Evolutionary conservation across 768 basidiomycete species (phyloP), one percentile per base, ranked within the genome.

Genomic region (Chalciporus piperatus): DNA sequence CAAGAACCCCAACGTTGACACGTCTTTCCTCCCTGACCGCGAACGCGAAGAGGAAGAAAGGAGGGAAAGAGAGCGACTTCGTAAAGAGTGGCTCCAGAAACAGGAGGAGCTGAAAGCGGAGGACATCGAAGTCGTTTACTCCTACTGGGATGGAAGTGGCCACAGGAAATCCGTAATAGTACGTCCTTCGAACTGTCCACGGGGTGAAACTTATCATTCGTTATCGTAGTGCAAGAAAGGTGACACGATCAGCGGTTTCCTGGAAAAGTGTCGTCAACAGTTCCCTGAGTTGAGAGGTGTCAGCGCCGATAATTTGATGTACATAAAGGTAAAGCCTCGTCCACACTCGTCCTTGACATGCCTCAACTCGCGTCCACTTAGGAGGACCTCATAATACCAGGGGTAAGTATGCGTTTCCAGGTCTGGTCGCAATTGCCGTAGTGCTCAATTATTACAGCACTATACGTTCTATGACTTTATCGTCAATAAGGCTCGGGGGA

Each of bases 401-500:
- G 95, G 63, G 95, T 93, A 70, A 41, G 87, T 69, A 10, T 20
- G 32, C 11, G n/a, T 6, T 44, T 40, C 9, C 27, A 20, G 38
- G 16, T 41, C 14, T 35, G 19, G 3, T 32, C 5, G 35, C 35
- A 5, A 22, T 45, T 48, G 10, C 37, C 23, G 52, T 32, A 22
- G 40, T 11, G 12, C 33, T 51, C 52, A 32, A 32, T 45, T 25
- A 40, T 19, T 23, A n/a, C 60, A 98, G 92, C 96, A 98, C 67
- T 83, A 98, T 70, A 97, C 95, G 1, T 99, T 99, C 68, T 98
- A 98, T 69, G 91, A 95, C 70, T 98, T 99, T 59, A 97, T 99
- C 58, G 77, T 98, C 61, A 98, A 98, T 78, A 98, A 97, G 72
- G 94, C 95, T 8, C 85, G 97, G 20, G 97, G 97, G 23, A 99